phyloP scores from a whole-genome alignment of 345 rosid species.

The Syzygium jambos region DNA sequence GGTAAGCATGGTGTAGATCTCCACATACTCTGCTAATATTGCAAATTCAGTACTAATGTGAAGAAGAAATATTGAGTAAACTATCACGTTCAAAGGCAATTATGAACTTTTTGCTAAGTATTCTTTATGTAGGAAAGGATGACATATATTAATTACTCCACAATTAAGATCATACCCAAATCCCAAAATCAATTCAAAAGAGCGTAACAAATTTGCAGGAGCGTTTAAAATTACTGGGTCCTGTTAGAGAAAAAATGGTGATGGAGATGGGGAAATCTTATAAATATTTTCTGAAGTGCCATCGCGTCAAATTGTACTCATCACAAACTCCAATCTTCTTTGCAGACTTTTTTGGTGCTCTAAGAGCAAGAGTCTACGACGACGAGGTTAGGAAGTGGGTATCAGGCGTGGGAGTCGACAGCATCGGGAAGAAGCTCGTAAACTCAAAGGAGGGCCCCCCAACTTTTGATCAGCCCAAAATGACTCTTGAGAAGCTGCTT shows the following conservation, averaged over 20 bases:
- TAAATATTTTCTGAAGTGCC: not conserved
- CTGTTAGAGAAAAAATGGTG: not conserved
- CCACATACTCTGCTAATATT: not conserved
- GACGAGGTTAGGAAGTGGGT: slow-evolving; percentile 19
- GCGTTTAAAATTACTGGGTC: not conserved
- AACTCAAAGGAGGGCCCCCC: slow-evolving; percentile 17
- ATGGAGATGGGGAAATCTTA: not conserved
- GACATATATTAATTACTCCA: not conserved
- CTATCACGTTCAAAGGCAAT: not conserved
- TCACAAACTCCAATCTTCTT: not conserved
- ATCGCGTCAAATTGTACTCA: not conserved
- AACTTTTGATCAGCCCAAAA: slow-evolving; percentile 11
- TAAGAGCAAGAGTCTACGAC: slow-evolving; percentile 12
- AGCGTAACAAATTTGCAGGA: not conserved
- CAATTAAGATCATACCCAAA: not conserved
- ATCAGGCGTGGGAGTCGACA: slow-evolving; percentile 7
- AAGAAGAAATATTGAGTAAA: not conserved
- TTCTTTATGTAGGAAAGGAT: not conserved
- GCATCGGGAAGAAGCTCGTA: slow-evolving; percentile 11
- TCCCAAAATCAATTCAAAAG: not conserved
- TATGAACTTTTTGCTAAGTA: not conserved
- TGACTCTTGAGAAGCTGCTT: slow-evolving; percentile 11
- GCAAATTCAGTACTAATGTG: not conserved
- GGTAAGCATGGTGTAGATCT: slow-evolving; percentile 1
- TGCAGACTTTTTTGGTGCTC: slow-evolving; percentile 17